Base-by-base conservation (phyloP, 495 filamentous ascomycete genomes). In the Pseudevernia furfuracea region DNA sequence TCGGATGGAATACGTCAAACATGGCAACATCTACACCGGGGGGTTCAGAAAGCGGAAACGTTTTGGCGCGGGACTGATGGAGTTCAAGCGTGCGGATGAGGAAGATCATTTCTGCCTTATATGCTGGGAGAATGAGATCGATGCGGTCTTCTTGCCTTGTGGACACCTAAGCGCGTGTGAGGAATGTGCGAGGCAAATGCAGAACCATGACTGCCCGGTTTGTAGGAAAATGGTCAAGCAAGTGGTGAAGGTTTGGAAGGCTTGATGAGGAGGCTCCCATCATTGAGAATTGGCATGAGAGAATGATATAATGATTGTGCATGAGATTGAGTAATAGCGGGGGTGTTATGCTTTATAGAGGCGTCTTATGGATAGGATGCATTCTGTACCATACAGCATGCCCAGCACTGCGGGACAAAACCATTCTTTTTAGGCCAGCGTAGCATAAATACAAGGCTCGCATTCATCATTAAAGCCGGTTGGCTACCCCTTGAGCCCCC, bases 121-220 rank as follows among this genome's bases (percentile, higher is more conserved):
- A 59, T 89, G 86, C 73, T 87, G 82, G 67, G 83, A 84, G 44
- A 80, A 81, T 58, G 82, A 82, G 66, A 81, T 83, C 63, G 82
- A 87, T 68, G 80, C 84, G 4, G 74, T 84, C 49, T 86, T 89
- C 71, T 84, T 81, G 60, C 84, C 86, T 67, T 89, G 86, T 66
- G 86, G 86, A 1, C 86, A 89, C 69, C 81, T 89, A 49, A 82
- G 81, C 59, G 82, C 85, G 3, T 89, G 86, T 64, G 74, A 85
- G 63, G 78, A 77, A 28, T 89, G 86, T 67, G 85, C 86, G 38
- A 79, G 78, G 57, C 79, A 81, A 69, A 78, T 89, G n/a, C 83
- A 81, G 70, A 78, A 87, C 21, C 83, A 85, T 39, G 74, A 77
- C 49, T 89, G 86, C 69, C 85, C 86, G 55, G 82, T 88, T 59